Percentiles rank a stretch among this genome's conserved stretches.
These are phyloP conservation scores for Cladochytrium replicatum DNA, from an alignment of 192 early-diverging fungal genomes.

Conservation along the genomic window DNA sequence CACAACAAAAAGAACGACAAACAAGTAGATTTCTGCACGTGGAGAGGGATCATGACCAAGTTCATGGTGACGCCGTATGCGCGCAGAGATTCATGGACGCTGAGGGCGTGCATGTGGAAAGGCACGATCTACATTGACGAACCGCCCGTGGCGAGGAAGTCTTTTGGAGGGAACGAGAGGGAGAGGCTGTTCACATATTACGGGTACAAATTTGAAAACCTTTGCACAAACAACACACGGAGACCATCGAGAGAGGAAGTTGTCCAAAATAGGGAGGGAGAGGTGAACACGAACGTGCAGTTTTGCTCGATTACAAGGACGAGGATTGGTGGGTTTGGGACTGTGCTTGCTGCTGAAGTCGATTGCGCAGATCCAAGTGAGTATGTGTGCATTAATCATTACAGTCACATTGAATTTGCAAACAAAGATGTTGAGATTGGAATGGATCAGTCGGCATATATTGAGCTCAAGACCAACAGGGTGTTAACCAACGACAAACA, in stretches of 20 bases:
- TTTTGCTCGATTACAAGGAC: constrained; percentile 83
- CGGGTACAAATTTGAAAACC: constrained; percentile 85
- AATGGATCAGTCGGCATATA: constrained; percentile 64
- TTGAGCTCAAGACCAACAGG: constrained; percentile 83
- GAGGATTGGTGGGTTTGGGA: constrained; percentile 48
- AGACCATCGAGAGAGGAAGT: constrained; percentile 10
- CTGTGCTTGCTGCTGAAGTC: constrained; percentile 88
- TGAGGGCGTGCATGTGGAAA: constrained; percentile 41
- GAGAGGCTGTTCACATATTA: constrained; percentile 70
- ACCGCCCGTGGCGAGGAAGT: constrained; percentile 32
- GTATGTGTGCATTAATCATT: too few relatives aligned
- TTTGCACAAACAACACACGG: constrained; percentile 49
- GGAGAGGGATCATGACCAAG: constrained; percentile 85
- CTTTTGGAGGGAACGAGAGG: constrained; percentile 30
- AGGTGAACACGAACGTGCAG: constrained; percentile 76
- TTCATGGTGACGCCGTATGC: constrained; percentile 72
- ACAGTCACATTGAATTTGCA: too few relatives aligned
- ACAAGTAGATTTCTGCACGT: not conserved
- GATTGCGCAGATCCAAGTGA: constrained; percentile 63
- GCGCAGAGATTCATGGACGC: constrained; percentile 66
- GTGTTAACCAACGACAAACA: constrained; percentile 40
- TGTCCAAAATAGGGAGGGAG: too few relatives aligned
- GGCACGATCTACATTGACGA: constrained; percentile 74
- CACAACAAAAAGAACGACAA: constrained; percentile 1
- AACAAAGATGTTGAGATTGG: too few relatives aligned